Conservation (phyloP, 768 basidiomycete species). For the Amanita thiersii region DNA sequence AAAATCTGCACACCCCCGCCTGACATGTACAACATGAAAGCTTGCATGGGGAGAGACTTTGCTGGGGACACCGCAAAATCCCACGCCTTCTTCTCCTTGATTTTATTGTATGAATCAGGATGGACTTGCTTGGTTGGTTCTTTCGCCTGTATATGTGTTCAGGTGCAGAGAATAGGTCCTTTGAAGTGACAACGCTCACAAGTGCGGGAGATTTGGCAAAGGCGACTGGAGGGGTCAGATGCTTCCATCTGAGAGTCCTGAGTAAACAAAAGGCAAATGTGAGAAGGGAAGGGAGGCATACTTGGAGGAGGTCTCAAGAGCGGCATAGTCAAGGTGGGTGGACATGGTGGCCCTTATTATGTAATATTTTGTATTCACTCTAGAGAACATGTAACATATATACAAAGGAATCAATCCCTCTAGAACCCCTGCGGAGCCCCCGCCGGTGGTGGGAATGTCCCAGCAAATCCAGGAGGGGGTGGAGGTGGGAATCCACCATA, state of each 20-base stretch:
- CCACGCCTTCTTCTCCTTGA: conserved; percentile 81
- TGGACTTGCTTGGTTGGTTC: conserved; percentile 24
- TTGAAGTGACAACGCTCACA: neutral
- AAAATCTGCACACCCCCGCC: conserved; percentile 94
- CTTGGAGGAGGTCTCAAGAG: conserved; percentile 11
- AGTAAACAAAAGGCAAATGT: neutral
- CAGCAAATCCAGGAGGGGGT: conserved; percentile 58
- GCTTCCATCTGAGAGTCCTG: conserved; percentile 6
- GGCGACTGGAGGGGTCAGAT: neutral
- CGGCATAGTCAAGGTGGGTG: conserved; percentile 28
- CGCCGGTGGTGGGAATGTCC: conserved; percentile 37
- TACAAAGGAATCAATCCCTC: no score
- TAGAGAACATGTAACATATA: no score
- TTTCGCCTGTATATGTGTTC: conserved; percentile 28
- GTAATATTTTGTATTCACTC: no score
- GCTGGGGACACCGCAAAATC: conserved; percentile 78
- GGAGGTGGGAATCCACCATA: conserved; percentile 53
- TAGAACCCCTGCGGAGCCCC: conserved; percentile 19
- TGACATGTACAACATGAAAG: conserved; percentile 98
- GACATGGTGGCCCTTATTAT: conserved; percentile 6
- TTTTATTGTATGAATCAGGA: conserved; percentile 46
- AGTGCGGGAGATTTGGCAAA: neutral
- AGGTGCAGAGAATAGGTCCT: conserved; percentile 8
- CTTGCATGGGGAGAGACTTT: conserved; percentile 93
- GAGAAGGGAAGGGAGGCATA: neutral